Evolutionary conservation across 2,329 filamentous ascomycete species (phyloP), one percentile per base, ranked within the genome.

Genomic region (Talaromyces atroroseus): DNA sequence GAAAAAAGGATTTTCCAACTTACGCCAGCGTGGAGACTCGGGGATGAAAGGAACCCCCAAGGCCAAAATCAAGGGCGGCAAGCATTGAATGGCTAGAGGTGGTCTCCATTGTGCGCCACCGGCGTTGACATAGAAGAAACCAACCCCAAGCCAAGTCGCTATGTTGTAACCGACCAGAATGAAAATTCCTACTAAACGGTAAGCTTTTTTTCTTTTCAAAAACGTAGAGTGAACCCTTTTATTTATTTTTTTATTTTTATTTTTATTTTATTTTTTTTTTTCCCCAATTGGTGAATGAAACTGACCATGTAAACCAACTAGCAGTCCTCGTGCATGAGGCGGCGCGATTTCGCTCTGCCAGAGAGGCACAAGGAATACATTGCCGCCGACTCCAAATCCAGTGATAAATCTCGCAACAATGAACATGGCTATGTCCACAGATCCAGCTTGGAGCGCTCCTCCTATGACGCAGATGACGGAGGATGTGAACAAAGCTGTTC

Each of bases 81-180:
- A 63, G 32, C 65, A 69, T 60, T 78, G 76, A 49, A 78, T 71
- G 0, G 75, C 74, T 2, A 79, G 65, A 1, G 75, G 74, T 54
- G 76, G 76, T 12, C 75, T 66, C 78, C 79, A 81, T 7, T 64
- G 59, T 0, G 67, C 63, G 3, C 66, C 67, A 21, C 63, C 62
- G 6, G 65, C 58, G 3, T 68, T 62, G 63, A 71, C 65, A 60
- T 72, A 72, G 60, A 67, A 76, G 56, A 69, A 75, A 2, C 65
- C 73, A 56, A 70, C 74, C 7, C 73, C 73, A 50, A 76, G 66
- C 74, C 72, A 77, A 1, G 67, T 70, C 1, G 73, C 66, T 7
- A 74, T 58, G 3, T 64, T 64, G 49, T 76, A 77, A 10, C 74
- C 74, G 12, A 76, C 64, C 0, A 73, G 73, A 56, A 73, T 74